phyloP scores from a whole-genome alignment of 2,329 filamentous ascomycete species.

The Colletotrichum gigasporum region DNA sequence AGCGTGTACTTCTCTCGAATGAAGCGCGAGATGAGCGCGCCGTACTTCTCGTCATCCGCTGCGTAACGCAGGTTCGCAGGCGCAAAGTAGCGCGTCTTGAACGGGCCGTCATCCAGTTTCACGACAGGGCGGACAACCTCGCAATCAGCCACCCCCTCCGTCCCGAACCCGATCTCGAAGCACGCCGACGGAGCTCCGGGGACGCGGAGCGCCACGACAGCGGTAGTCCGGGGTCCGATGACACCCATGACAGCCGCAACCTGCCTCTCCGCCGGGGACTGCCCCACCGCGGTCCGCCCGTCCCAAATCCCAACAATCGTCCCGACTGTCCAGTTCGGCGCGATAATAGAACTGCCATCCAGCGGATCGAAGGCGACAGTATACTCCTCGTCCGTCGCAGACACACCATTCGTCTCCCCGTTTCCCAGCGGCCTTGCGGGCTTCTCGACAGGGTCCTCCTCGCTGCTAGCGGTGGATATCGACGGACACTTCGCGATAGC shows the following conservation, averaged over 20 bases:
- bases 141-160: constrained; percentile 45
- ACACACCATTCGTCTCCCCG: background rate
- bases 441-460: constrained; percentile 67
- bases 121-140: constrained; percentile 54
- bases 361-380: constrained; percentile 71
- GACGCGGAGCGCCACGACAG: constrained; percentile 62
- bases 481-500: constrained; percentile 53
- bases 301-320: constrained; percentile 70
- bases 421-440: background rate
- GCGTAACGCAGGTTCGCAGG: constrained; percentile 70
- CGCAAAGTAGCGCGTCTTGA: constrained; percentile 67
- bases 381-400: constrained; percentile 53
- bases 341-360: constrained; percentile 70
- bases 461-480: constrained; percentile 63
- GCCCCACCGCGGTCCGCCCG: constrained; percentile 53
- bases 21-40: constrained; percentile 57
- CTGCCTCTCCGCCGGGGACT: constrained; percentile 50
- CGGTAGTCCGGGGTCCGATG: constrained; percentile 64
- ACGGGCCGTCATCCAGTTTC: constrained; percentile 46
- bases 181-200: constrained; percentile 51
- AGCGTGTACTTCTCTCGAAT: constrained; percentile 66
- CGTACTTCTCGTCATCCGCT: constrained; percentile 59
- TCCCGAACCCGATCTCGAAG: constrained; percentile 55
- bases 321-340: constrained; percentile 66
- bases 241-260: constrained; percentile 62